Conservation (phyloP, 768 basidiomycete species). For the Xerocomellus amylosporus region DNA sequence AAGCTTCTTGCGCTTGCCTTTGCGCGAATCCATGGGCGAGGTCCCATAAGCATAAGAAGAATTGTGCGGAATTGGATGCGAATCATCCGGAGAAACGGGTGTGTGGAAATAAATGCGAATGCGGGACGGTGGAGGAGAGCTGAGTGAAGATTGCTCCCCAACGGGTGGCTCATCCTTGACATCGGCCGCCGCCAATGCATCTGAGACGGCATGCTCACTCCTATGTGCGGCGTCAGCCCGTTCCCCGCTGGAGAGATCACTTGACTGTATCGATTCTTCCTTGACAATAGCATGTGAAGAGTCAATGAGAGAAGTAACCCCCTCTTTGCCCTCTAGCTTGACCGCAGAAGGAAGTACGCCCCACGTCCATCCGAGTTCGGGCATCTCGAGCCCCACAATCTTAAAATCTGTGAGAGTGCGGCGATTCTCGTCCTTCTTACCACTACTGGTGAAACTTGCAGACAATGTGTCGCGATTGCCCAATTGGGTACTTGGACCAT, state of each 20-base stretch:
- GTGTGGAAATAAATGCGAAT: slow-evolving; percentile 93
- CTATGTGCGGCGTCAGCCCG: slow-evolving; percentile 16
- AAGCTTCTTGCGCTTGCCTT: slow-evolving; percentile 85
- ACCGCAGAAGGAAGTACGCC: slow-evolving; percentile 49
- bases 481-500: slow-evolving; percentile 34
- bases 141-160: slow-evolving; percentile 31
- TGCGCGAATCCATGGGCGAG: slow-evolving; percentile 57
- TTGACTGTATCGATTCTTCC: slow-evolving; percentile 29
- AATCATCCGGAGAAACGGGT: slow-evolving; percentile 78
- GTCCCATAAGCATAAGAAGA: slow-evolving; percentile 39
- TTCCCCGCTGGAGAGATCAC: slow-evolving; percentile 20
- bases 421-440: slow-evolving; percentile 86
- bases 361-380: slow-evolving; percentile 85
- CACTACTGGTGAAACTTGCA: slow-evolving; percentile 45
- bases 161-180: slow-evolving; percentile 30
- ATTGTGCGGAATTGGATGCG: slow-evolving; percentile 68
- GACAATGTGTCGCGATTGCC: slow-evolving; percentile 50
- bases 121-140: slow-evolving; percentile 64
- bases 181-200: slow-evolving; percentile 32
- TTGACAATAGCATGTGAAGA: slow-evolving; percentile 32
- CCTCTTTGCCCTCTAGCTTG: slow-evolving; percentile 39
- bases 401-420: slow-evolving; percentile 98
- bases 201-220: slow-evolving; percentile 23
- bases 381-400: slow-evolving; percentile 86
- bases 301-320: slow-evolving; percentile 30